phyloP scores from a whole-genome alignment of 805 yeast species.

The Saccharomycopsis fermentans region DNA sequence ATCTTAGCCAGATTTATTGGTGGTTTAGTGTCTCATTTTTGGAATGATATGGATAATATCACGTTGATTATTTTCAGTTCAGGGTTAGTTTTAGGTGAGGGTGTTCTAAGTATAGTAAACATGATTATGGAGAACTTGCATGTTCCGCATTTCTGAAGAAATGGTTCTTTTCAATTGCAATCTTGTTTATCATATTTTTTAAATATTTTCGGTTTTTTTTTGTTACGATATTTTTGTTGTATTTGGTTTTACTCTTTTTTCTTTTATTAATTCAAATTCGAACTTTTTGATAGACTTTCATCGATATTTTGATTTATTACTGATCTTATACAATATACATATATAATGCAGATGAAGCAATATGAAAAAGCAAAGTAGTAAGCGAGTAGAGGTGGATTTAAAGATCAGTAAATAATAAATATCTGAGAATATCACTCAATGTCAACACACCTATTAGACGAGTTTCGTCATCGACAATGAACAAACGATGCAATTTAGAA shows the following conservation, averaged over 20 bases:
- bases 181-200: not conserved
- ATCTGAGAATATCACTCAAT: slow-evolving; percentile 79
- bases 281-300: not conserved
- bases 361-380: not conserved
- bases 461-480: slow-evolving; percentile 82
- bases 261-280: not conserved
- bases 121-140: slow-evolving; percentile 66
- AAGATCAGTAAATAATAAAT: slow-evolving; percentile 56
- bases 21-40: slow-evolving; percentile 55
- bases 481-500: slow-evolving; percentile 81
- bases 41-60: slow-evolving; percentile 42
- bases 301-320: not conserved
- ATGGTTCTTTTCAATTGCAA: not conserved
- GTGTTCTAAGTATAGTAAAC: slow-evolving; percentile 72
- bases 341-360: not conserved
- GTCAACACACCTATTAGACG: slow-evolving; percentile 76
- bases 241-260: too few relatives aligned
- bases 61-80: slow-evolving; percentile 65
- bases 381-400: not conserved
- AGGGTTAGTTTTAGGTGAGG: slow-evolving; percentile 91
- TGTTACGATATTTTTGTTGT: too few relatives aligned
- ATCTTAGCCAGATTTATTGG: slow-evolving; percentile 91
- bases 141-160: slow-evolving; percentile 43
- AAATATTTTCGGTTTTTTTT: not conserved
- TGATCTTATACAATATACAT: not conserved